Percentiles rank a stretch among this genome's conserved stretches.
Conservation (phyloP, 2,329 filamentous ascomycete genomes). For the Xylariaceae sp. region DNA sequence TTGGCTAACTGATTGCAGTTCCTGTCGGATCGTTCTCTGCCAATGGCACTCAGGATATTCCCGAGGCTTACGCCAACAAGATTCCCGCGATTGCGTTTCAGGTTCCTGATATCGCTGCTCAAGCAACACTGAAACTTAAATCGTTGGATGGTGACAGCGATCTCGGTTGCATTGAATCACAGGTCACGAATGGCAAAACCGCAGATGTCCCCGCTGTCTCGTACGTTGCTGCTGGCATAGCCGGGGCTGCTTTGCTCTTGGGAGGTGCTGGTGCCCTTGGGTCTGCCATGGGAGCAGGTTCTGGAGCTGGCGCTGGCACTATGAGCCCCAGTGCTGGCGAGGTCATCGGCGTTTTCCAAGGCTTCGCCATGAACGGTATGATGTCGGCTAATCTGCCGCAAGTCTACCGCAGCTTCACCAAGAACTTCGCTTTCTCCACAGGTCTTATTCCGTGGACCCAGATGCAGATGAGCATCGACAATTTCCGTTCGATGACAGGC, state of each 20-base stretch:
- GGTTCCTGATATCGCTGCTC: slow-evolving; percentile 83
- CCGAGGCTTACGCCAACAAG: slow-evolving; percentile 62
- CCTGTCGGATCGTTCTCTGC: slow-evolving; percentile 72
- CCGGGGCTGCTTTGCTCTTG: slow-evolving; percentile 74
- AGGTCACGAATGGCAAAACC: slow-evolving; percentile 84
- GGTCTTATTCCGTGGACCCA: slow-evolving; percentile 78
- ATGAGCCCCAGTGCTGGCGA: slow-evolving; percentile 82
- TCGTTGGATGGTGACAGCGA: slow-evolving; percentile 53
- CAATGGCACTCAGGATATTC: slow-evolving; percentile 66
- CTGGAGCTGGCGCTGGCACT: slow-evolving; percentile 55
- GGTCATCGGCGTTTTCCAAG: slow-evolving; percentile 85
- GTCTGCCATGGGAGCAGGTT: slow-evolving; percentile 52
- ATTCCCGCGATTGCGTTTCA: slow-evolving; percentile 88
- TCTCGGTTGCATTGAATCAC: slow-evolving; percentile 78
- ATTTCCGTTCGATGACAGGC: slow-evolving; percentile 74
- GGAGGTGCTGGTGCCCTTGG: slow-evolving; percentile 67
- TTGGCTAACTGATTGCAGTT: slow-evolving; percentile 43
- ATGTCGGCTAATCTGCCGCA: slow-evolving; percentile 82
- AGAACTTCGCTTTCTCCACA: slow-evolving; percentile 91
- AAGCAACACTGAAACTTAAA: slow-evolving; percentile 73
- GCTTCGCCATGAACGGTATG: slow-evolving; percentile 95
- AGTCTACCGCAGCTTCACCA: slow-evolving; percentile 83
- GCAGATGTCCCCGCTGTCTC: slow-evolving; percentile 70
- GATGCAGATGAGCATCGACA: slow-evolving; percentile 79
- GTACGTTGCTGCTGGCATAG: slow-evolving; percentile 79